Conservation (phyloP, 2,329 filamentous ascomycete species). For the Madurella fahalii region DNA sequence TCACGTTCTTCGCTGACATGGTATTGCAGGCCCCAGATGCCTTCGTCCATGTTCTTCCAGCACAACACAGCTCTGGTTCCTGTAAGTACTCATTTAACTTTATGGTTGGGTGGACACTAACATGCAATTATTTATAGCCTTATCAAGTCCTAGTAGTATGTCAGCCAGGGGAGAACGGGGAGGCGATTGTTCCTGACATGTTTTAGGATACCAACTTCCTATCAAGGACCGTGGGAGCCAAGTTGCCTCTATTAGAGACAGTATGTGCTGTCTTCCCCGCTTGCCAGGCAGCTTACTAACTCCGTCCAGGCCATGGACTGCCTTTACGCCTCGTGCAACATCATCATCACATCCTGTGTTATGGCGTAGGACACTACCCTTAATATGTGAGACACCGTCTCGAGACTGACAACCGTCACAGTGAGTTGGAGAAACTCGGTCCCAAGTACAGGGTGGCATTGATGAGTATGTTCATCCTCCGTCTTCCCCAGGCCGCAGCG, state of each 20-base stretch:
- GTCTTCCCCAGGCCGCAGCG: background rate
- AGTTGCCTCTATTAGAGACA: slow-evolving; percentile 79
- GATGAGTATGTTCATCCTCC: slow-evolving; percentile 21
- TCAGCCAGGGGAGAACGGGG: background rate
- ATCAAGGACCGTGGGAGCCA: slow-evolving; percentile 83
- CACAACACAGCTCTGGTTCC: slow-evolving; percentile 83
- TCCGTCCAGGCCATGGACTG: slow-evolving; percentile 70
- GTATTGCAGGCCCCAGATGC: slow-evolving; percentile 62
- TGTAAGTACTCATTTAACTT: slow-evolving; percentile 5
- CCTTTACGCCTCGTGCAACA: slow-evolving; percentile 84
- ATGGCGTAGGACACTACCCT: slow-evolving; percentile 42
- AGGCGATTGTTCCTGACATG: background rate
- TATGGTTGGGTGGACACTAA: slow-evolving; percentile 1
- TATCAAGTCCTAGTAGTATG: slow-evolving; percentile 68
- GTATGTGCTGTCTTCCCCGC: slow-evolving; percentile 55
- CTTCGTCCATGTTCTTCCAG: slow-evolving; percentile 81
- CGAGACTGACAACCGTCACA: slow-evolving; percentile 44
- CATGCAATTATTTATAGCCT: slow-evolving; percentile 39
- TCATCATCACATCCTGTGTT: slow-evolving; percentile 73
- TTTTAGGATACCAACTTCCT: slow-evolving; percentile 73
- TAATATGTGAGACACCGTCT: no score
- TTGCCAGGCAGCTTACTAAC: background rate
- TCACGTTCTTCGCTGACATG: background rate
- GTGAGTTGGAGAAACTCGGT: slow-evolving; percentile 82
- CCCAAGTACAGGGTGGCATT: slow-evolving; percentile 78